A percentile compares a stretch with the other conserved stretches of the same genome.
phyloP scores from a whole-genome alignment of 345 rosid genomes.

The Noccaea caerulescens region DNA sequence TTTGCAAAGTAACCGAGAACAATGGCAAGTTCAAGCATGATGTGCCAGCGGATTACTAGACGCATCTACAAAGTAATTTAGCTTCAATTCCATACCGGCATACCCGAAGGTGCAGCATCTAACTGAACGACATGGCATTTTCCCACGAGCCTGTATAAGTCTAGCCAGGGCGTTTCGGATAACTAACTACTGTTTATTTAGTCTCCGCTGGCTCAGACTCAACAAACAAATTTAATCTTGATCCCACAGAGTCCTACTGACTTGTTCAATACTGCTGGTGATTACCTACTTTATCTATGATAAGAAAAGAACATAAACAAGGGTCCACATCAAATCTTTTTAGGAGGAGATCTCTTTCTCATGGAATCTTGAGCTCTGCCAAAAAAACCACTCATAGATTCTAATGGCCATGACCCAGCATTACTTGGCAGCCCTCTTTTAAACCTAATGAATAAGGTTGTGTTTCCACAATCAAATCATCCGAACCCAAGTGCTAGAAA shows the following conservation, averaged over 20 bases:
- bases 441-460: not conserved
- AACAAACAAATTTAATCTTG: constrained; percentile 4
- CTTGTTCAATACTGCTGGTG: constrained; percentile 11
- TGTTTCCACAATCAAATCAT: not conserved
- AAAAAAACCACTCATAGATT: not conserved
- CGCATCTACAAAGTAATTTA: constrained; percentile 18
- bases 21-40: constrained; percentile 25
- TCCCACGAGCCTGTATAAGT: not conserved
- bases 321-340: constrained; percentile 34
- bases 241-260: not conserved
- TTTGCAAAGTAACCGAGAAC: constrained; percentile 12
- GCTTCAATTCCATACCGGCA: constrained; percentile 1
- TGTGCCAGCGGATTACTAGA: constrained; percentile 15
- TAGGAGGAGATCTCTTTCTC: constrained; percentile 1
- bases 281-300: constrained; percentile 24
- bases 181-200: not conserved
- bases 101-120: constrained; percentile 12
- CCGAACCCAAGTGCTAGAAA: constrained; percentile 18
- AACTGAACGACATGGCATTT: constrained; percentile 24
- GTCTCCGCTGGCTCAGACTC: constrained; percentile 4
- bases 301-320: constrained; percentile 22
- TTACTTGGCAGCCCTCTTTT: constrained; percentile 15
- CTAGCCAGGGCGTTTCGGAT: constrained; percentile 19
- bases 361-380: constrained; percentile 13
- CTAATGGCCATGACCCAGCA: constrained; percentile 15